Conservation (phyloP, 139 green algal species). For the Auxenochlorella pyrenoidosa region DNA sequence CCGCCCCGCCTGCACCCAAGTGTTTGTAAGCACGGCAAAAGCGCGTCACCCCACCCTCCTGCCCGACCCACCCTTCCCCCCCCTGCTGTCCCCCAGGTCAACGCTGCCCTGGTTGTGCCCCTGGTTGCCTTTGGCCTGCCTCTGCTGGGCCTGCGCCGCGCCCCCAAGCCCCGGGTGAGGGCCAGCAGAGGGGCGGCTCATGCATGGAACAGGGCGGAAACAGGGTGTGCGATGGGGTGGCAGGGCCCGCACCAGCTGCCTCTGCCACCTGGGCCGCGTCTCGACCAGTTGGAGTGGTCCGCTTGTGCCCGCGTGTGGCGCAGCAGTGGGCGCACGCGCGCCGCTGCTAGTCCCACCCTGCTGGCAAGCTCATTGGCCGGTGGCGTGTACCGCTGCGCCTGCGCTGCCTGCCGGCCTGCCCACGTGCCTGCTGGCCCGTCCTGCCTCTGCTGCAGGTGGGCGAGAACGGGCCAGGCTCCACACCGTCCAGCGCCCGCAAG, state of each 20-base stretch:
- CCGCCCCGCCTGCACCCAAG: too few relatives aligned
- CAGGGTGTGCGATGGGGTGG: too few relatives aligned
- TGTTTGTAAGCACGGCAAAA: too few relatives aligned
- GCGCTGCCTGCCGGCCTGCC: background rate
- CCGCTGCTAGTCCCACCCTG: background rate
- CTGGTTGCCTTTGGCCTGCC: conserved; percentile 30
- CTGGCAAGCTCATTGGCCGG: background rate
- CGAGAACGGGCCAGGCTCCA: background rate
- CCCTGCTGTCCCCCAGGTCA: conserved; percentile 4
- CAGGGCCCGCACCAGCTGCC: too few relatives aligned
- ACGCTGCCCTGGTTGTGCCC: conserved; percentile 7
- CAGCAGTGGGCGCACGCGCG: background rate
- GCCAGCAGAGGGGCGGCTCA: background rate
- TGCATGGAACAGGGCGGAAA: too few relatives aligned
- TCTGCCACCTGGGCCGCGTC: too few relatives aligned
- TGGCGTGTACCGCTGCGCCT: background rate
- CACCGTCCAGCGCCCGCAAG: conserved; percentile 15
- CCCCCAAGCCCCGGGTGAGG: conserved; percentile 1
- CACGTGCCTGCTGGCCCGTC: too few relatives aligned
- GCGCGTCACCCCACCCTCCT: too few relatives aligned
- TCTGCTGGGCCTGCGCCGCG: conserved; percentile 29
- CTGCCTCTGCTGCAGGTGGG: background rate
- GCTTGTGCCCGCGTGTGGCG: background rate
- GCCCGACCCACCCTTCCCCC: too few relatives aligned
- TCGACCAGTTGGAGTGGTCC: too few relatives aligned